Conservation (phyloP, 352 stramenopile genomes). For the Stramenopiles sp. region DNA sequence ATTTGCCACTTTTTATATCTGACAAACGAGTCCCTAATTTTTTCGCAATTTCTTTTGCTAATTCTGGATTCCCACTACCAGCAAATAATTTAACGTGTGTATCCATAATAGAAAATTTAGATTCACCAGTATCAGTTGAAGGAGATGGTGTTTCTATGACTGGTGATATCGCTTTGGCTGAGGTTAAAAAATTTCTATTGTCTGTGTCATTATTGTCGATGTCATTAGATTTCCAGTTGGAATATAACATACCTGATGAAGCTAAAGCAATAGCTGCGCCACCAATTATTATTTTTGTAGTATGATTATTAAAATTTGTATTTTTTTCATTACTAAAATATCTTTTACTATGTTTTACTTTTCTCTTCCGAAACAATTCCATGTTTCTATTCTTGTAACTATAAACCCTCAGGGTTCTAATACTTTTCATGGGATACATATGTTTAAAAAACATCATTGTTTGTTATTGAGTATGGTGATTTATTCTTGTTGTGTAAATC, state of each 20-base stretch:
- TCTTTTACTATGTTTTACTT: too few relatives aligned
- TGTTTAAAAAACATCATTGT: too few relatives aligned
- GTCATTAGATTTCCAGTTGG: too few relatives aligned
- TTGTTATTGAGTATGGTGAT: too few relatives aligned
- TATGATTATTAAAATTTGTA: background rate
- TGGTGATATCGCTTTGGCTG: background rate
- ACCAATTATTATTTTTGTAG: background rate
- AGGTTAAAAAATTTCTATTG: background rate
- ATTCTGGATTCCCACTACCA: conserved; percentile 61
- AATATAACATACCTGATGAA: too few relatives aligned
- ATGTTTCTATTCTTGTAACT: too few relatives aligned
- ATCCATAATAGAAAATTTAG: background rate
- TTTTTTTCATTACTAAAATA: background rate
- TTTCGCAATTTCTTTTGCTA: conserved; percentile 63
- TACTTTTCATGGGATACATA: too few relatives aligned
- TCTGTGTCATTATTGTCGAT: background rate
- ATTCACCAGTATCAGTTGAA: background rate
- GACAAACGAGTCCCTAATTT: conserved; percentile 55
- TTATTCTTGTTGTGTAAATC: too few relatives aligned
- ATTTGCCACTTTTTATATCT: conserved; percentile 59
- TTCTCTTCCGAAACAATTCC: too few relatives aligned
- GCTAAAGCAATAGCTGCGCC: background rate
- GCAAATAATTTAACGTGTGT: conserved; percentile 59
- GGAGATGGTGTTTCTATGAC: background rate
- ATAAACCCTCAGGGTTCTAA: too few relatives aligned